Base-by-base conservation (phyloP, 31 red algal genomes). In the Odonthalia washingtoniensis region DNA sequence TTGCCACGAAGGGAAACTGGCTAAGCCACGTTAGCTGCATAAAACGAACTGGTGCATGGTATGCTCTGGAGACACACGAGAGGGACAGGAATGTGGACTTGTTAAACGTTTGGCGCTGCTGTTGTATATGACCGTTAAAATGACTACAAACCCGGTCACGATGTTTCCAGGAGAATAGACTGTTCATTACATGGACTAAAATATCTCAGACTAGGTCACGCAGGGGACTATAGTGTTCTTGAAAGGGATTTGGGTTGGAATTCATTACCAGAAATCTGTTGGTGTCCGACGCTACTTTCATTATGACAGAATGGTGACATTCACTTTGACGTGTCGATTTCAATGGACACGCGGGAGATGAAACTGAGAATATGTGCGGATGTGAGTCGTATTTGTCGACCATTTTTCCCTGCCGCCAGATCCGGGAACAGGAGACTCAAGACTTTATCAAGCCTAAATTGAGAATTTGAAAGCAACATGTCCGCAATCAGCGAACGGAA, bases 1-100 rank as follows among this genome's bases (percentile, higher is more conserved):
- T 85, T 94, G 97, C 17, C 92, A 91, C 40, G 97, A 99, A 77
- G 97, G 97, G 46, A 99, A 99, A 85, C 88, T 99, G 14, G 94
- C 97, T 12, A 99, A 99, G 62, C 97, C 97, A 1, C 88, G 97
- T 16, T 94, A 99, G 78, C 86, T 99, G 65, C 97, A 99, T 83
- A 99, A 99, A 66, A 99, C 97, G 38, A 93, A 97, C 26, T 99
- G 97, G 97, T 94, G 97, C 1, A 95, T 99, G 92, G 92, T 99
- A 60, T 99, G 97, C 77, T 95, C 97, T 61, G 97, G 92, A 5
- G 95, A 99, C 66, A 99, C 97, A n/a, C 97, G 95, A 24, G 97
- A 99, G 61, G 97, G 97, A 5, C 95, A 97, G 85, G 88, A 94
- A 0, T 95, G 92, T 85, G 97, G 97, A 0, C 93, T 99, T 26